Conservation (phyloP, 768 basidiomycete genomes). For the Chalciporus sphaerocephalus region DNA sequence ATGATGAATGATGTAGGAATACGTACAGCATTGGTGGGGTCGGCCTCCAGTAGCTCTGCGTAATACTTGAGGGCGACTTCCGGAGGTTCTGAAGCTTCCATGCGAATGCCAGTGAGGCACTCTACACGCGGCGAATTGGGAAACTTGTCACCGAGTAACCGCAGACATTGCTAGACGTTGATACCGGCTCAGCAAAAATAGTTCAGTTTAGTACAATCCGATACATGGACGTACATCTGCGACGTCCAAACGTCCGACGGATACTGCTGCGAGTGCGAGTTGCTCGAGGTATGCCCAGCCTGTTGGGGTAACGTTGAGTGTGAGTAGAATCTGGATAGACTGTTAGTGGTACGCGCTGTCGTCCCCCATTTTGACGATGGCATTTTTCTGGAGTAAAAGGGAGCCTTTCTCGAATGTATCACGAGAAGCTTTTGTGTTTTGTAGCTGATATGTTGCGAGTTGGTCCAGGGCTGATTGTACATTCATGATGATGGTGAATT, state of each 20-base stretch:
- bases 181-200: constrained; percentile 9
- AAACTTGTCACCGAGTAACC: constrained; percentile 61
- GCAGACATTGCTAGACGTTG: constrained; percentile 37
- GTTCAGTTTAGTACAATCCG: background rate
- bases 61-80: constrained; percentile 62
- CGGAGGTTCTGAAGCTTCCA: constrained; percentile 63
- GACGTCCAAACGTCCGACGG: constrained; percentile 65
- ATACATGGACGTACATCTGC: constrained; percentile 57
- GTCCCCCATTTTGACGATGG: constrained; percentile 44
- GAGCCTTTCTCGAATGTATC: constrained; percentile 55
- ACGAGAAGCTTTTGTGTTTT: constrained; percentile 50
- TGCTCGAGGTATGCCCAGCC: constrained; percentile 84
- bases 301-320: constrained; percentile 23
- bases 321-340: background rate
- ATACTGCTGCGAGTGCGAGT: constrained; percentile 70
- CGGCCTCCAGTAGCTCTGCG: constrained; percentile 51
- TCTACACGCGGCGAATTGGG: constrained; percentile 77
- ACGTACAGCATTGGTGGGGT: constrained; percentile 70
- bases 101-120: constrained; percentile 69
- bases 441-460: constrained; percentile 51
- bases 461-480: constrained; percentile 45
- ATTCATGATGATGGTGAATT: constrained; percentile 44
- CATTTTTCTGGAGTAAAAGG: constrained; percentile 46
- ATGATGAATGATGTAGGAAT: background rate
- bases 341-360: constrained; percentile 41